Evolutionary conservation across 2,329 filamentous ascomycete genomes (phyloP), one percentile per base, ranked within the genome.

Genomic region (Macrophomina tecta): DNA sequence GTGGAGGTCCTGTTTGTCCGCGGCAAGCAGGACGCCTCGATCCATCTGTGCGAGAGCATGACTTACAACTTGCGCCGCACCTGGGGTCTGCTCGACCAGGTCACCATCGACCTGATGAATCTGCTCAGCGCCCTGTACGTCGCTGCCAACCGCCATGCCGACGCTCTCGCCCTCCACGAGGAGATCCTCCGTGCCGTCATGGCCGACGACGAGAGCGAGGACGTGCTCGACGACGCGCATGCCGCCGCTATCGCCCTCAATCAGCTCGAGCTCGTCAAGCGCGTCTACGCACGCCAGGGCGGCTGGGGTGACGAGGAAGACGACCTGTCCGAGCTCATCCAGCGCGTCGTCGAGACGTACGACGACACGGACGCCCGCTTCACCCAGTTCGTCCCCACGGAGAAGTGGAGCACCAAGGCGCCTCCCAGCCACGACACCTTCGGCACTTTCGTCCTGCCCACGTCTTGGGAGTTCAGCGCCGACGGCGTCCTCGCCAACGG

Each of bases 41-140:
- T 77, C 60, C 71, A 72, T 11, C 81, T 86, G 1, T 82, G 81
- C 73, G 84, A 84, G 71, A 82, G 84, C 71, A 85, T 86, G 66
- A 82, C 82, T 46, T 86, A 86, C 78, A 86, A 86, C 71, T 78
- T 86, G 69, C 82, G 82, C 11, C 82, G 84, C 28, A 83, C 84
- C 5, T 83, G 84, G 73, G 84, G 84, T 4, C 79, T 80, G 36
- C 78, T 80, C 8, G 80, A 84, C 52, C 77, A 78, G 0, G 76
- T 81, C 34, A 85, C 84, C 0, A 72, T 85, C 63, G 81, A 85
- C 64, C 82, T 83, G 70, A 83, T 80, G 68, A 80, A 81, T 69
- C 75, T 86, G 11, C 80, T 86, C 5, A 82, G 83, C 0, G 76
- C 82, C 42, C 77, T 86, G 1, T 85, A 83, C 76, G 84, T 82